These are phyloP conservation scores for Globisporangium cederbergense DNA, from an alignment of 352 stramenopile genomes.

Conservation along the genomic window DNA sequence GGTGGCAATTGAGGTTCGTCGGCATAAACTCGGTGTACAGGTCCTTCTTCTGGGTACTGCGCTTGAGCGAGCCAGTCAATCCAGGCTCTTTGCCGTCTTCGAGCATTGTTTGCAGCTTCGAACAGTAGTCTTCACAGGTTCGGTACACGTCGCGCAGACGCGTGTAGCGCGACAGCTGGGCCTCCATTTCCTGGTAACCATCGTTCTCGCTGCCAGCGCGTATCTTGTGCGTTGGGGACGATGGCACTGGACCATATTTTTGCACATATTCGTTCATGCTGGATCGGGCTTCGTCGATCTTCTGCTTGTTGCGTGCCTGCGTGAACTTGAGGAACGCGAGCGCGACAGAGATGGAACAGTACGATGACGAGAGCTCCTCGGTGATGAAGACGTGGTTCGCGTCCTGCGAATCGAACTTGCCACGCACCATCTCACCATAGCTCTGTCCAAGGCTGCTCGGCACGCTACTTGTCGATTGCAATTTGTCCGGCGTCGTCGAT, in stretches of 20 bases:
- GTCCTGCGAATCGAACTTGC: slow-evolving; percentile 43
- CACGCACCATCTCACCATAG: slow-evolving; percentile 63
- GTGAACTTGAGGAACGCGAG: slow-evolving; percentile 77
- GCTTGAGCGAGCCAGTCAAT: slow-evolving; percentile 80
- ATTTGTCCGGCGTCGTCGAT: slow-evolving; percentile 25
- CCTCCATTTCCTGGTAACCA: slow-evolving; percentile 43
- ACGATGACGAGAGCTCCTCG: slow-evolving; percentile 78
- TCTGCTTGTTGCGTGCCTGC: slow-evolving; percentile 58
- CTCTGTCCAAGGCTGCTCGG: slow-evolving; percentile 28
- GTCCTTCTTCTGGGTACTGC: slow-evolving; percentile 86
- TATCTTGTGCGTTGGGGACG: slow-evolving; percentile 26
- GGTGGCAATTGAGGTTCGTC: slow-evolving; percentile 82
- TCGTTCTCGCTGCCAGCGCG: slow-evolving; percentile 27
- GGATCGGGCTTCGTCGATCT: slow-evolving; percentile 51
- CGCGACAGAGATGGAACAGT: slow-evolving; percentile 79
- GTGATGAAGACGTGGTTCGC: slow-evolving; percentile 74
- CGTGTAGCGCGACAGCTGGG: slow-evolving; percentile 58
- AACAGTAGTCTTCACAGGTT: slow-evolving; percentile 68
- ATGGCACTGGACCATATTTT: slow-evolving; percentile 37
- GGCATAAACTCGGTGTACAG: slow-evolving; percentile 82
- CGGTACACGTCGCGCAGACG: slow-evolving; percentile 60
- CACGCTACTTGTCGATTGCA: slow-evolving; percentile 15
- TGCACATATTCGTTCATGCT: slow-evolving; percentile 55
- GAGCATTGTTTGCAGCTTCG: slow-evolving; percentile 57
- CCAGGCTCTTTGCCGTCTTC: slow-evolving; percentile 77